Evolutionary conservation across 495 filamentous ascomycete species (phyloP).

Genomic region (Trichodelitschia bisporula): DNA sequence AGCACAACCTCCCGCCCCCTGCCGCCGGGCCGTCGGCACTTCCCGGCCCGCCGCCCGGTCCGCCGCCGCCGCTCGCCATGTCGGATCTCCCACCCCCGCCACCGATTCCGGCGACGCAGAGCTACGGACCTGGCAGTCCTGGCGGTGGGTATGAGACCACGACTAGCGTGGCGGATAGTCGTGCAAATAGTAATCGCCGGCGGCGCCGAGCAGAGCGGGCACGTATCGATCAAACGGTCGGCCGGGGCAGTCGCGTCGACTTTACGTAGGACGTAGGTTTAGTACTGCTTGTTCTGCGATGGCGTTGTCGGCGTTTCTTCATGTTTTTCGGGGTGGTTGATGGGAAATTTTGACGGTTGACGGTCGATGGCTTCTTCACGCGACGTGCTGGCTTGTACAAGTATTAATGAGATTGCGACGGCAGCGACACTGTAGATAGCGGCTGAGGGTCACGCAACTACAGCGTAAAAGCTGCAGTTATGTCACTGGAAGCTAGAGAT

Average conservation of each 20-base stretch:
- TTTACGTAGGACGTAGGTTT: too few relatives aligned
- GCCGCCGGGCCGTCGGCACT: conserved; percentile 3
- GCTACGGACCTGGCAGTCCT: conserved; percentile 8
- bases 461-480: too few relatives aligned
- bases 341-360: conserved; percentile 3
- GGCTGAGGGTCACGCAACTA: too few relatives aligned
- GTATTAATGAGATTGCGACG: too few relatives aligned
- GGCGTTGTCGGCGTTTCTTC: too few relatives aligned
- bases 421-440: too few relatives aligned
- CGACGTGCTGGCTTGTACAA: too few relatives aligned
- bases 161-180: conserved; percentile 17
- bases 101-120: conserved; percentile 6
- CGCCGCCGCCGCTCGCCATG: conserved; percentile 2
- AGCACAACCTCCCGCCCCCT: neutral
- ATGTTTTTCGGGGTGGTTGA: too few relatives aligned
- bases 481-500: too few relatives aligned
- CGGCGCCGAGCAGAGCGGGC: conserved; percentile 17
- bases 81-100: conserved; percentile 12
- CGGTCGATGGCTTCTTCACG: too few relatives aligned
- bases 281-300: too few relatives aligned
- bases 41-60: conserved; percentile 5
- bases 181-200: conserved; percentile 15
- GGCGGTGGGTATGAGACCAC: conserved; percentile 12
- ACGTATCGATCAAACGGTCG: conserved; percentile 9
- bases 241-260: conserved; percentile 12